A percentile compares a stretch with the other conserved stretches of the same genome.
Evolutionary conservation across 2,329 filamentous ascomycete species (phyloP).

Genomic region (Sphaerulina vaccinii): DNA sequence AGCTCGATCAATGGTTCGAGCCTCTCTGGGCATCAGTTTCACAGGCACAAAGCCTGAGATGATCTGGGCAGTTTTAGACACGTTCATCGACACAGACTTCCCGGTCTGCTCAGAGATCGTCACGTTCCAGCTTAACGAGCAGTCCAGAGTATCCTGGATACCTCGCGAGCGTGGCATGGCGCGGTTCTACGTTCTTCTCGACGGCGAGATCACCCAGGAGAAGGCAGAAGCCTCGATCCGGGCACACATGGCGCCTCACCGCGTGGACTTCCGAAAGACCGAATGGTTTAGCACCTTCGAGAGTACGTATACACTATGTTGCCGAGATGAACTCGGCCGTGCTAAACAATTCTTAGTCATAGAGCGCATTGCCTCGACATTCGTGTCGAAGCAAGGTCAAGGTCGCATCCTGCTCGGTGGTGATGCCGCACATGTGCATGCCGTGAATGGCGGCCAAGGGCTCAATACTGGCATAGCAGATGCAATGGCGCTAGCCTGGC

Average conservation of each 20-base stretch:
- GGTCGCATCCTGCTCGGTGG: conserved; percentile 33
- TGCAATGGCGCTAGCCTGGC: conserved; percentile 40
- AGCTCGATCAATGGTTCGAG: conserved; percentile 14
- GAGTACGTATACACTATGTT: neutral
- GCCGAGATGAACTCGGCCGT: neutral
- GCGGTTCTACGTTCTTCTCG: conserved; percentile 16
- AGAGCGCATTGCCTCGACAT: conserved; percentile 15
- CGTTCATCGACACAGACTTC: conserved; percentile 18
- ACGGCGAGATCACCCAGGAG: conserved; percentile 16
- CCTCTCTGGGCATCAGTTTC: conserved; percentile 15
- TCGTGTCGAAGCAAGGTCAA: conserved; percentile 10
- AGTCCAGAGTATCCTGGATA: conserved; percentile 16
- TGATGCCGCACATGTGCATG: conserved; percentile 39
- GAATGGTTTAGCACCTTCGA: conserved; percentile 19
- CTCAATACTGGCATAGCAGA: conserved; percentile 42
- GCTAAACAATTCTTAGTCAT: conserved; percentile 7
- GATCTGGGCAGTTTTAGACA: conserved; percentile 15
- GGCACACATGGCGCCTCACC: conserved; percentile 12
- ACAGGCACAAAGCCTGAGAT: conserved; percentile 20
- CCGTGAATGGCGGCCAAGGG: conserved; percentile 41
- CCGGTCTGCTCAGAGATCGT: conserved; percentile 17
- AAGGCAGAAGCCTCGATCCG: conserved; percentile 13
- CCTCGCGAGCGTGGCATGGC: conserved; percentile 17
- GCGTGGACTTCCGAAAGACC: conserved; percentile 15
- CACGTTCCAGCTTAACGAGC: conserved; percentile 18